Conservation (phyloP, 2,329 filamentous ascomycete species). For the Bipolaris zeicola region DNA sequence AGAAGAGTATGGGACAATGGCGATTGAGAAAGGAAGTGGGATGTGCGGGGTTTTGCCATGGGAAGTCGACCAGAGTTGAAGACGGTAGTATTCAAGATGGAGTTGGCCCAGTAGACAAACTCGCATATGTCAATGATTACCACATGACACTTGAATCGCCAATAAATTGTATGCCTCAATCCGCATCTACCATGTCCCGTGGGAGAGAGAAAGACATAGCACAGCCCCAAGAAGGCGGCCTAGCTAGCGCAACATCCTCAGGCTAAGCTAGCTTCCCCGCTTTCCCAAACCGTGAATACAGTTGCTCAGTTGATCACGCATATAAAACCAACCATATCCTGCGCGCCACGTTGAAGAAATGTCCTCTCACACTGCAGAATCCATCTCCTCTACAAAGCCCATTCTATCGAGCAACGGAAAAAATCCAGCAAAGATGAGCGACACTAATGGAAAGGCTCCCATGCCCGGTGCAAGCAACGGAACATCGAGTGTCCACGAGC, state of each 20-base stretch:
- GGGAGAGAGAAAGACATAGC: conserved; percentile 7
- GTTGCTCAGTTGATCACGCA: conserved; percentile 10
- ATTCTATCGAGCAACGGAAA: conserved; percentile 24
- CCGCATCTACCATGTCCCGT: not conserved
- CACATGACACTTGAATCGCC: not conserved
- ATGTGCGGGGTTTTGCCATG: not conserved
- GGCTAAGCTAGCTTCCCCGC: conserved; percentile 31
- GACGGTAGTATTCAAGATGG: not conserved
- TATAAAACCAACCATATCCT: conserved; percentile 27
- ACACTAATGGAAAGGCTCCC: conserved; percentile 48
- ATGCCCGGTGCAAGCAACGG: conserved; percentile 19
- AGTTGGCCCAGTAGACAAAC: not conserved
- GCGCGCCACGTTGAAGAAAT: not conserved
- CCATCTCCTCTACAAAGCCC: conserved; percentile 36
- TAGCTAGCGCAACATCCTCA: conserved; percentile 12
- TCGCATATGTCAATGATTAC: not conserved
- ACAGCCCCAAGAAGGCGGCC: conserved; percentile 25
- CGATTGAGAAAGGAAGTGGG: not conserved
- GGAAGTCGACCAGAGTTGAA: not conserved
- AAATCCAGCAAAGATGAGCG: conserved; percentile 33
- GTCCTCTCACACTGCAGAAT: conserved; percentile 22
- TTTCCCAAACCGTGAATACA: conserved; percentile 10
- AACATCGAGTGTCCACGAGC: conserved; percentile 26
- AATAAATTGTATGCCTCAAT: not conserved
- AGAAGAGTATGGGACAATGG: not conserved